These are phyloP conservation scores for Aspergillus conjunctus DNA, from an alignment of 495 filamentous ascomycete genomes.

Conservation along the genomic window DNA sequence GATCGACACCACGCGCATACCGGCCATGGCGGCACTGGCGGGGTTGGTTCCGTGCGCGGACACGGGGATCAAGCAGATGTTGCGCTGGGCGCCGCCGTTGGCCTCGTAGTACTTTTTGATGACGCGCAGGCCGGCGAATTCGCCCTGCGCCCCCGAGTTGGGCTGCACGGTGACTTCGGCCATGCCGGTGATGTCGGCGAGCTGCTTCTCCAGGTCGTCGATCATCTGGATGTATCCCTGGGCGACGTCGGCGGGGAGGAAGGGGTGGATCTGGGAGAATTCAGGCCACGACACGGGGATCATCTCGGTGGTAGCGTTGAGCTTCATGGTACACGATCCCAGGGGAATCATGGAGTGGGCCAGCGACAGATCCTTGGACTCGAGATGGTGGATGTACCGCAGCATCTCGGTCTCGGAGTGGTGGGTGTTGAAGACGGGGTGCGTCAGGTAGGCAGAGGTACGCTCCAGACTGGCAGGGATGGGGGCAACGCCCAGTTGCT, in stretches of 20 bases:
- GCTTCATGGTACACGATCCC: constrained; percentile 99
- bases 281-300: constrained; percentile 82
- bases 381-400: constrained; percentile 90
- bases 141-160: constrained; percentile 96
- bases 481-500: constrained; percentile 47
- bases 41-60: constrained; percentile 98
- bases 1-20: constrained; percentile 93
- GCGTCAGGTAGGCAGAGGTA: constrained; percentile 76
- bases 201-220: constrained; percentile 70
- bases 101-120: constrained; percentile 86
- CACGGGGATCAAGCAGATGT: constrained; percentile 94
- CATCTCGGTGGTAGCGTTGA: constrained; percentile 96
- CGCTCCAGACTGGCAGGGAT: constrained; percentile 67
- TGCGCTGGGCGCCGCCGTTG: constrained; percentile 66
- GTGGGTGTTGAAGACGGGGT: constrained; percentile 95
- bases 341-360: constrained; percentile 99
- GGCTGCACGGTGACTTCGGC: constrained; percentile 88
- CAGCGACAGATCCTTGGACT: constrained; percentile 93
- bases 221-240: constrained; percentile 73
- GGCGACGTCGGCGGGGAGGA: constrained; percentile 63
- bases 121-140: constrained; percentile 90
- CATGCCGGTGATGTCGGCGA: constrained; percentile 89
- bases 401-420: constrained; percentile 97
- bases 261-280: constrained; percentile 87
- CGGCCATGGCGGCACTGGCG: constrained; percentile 94